A percentile compares a stretch with the other conserved stretches of the same genome.
Evolutionary conservation across 768 basidiomycete species (phyloP).

Genomic region (Ephemerocybe angulata): DNA sequence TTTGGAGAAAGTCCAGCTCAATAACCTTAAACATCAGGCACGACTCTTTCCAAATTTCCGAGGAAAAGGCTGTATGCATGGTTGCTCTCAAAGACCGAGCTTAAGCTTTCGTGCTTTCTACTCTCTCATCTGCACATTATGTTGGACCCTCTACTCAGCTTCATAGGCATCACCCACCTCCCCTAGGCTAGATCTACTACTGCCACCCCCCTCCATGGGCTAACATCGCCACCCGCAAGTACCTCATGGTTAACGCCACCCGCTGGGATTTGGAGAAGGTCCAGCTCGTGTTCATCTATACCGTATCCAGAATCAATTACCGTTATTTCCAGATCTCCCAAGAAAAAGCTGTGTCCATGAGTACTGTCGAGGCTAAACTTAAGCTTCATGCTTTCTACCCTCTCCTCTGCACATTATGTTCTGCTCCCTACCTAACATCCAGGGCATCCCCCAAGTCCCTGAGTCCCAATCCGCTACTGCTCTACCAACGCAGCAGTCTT

Average conservation of each 20-base stretch:
- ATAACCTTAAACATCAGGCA: constrained; percentile 98
- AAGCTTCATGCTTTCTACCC: constrained; percentile 42
- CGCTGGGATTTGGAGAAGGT: constrained; percentile 98
- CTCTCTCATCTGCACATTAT: too few species aligned
- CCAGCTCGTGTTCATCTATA: constrained; percentile 97
- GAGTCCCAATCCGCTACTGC: too few species aligned
- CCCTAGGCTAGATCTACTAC: too few species aligned
- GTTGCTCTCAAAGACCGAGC: too few species aligned
- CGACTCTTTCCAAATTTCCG: constrained; percentile 93
- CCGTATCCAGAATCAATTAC: constrained; percentile 95
- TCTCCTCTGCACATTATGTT: constrained; percentile 37
- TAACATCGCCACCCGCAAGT: constrained; percentile 96
- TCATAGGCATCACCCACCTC: too few species aligned
- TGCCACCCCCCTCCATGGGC: too few species aligned
- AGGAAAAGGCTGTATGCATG: too few species aligned
- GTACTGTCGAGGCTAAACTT: constrained; percentile 83
- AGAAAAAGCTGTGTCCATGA: constrained; percentile 94
- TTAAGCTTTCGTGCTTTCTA: constrained; percentile 47
- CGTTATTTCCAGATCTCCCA: constrained; percentile 95
- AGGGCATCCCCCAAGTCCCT: too few species aligned
- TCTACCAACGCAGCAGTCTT: too few species aligned
- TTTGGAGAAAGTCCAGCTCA: constrained; percentile 95
- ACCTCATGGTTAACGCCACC: constrained; percentile 93
- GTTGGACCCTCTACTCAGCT: too few species aligned
- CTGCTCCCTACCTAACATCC: constrained; percentile 15